Conservation (phyloP, 1,284 basidiomycete species). For the Cryptococcus jaspeensis region DNA sequence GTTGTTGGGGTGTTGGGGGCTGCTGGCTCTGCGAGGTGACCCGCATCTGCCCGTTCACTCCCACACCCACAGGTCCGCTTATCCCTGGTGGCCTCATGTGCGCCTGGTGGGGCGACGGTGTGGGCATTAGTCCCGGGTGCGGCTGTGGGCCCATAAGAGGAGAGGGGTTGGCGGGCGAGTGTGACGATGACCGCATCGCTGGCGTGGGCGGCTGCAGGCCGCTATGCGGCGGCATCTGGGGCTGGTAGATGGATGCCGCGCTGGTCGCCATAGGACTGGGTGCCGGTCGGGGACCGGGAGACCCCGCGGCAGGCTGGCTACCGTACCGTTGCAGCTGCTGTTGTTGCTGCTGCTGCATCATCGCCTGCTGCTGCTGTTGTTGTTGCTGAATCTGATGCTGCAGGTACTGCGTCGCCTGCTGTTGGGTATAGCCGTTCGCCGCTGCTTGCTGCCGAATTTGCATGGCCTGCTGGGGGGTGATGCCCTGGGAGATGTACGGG, state of each 20-base stretch:
- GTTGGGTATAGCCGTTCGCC: slow-evolving; percentile 23
- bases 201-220: slow-evolving; percentile 23
- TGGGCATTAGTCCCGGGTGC: slow-evolving; percentile 30
- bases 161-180: slow-evolving; percentile 33
- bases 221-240: slow-evolving; percentile 18
- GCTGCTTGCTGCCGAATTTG: slow-evolving; percentile 30
- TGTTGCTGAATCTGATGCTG: slow-evolving; percentile 29
- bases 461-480: slow-evolving; percentile 21
- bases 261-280: slow-evolving; percentile 7
- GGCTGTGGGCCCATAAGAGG: slow-evolving; percentile 32
- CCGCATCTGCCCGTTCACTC: slow-evolving; percentile 37
- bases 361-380: slow-evolving; percentile 22
- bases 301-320: slow-evolving; percentile 13
- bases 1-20: slow-evolving; percentile 35
- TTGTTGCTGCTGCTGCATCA: slow-evolving; percentile 19
- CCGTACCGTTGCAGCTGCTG: slow-evolving; percentile 11
- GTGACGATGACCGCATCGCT: slow-evolving; percentile 22
- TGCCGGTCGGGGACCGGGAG: slow-evolving; percentile 24
- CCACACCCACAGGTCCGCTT: slow-evolving; percentile 20
- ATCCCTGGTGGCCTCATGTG: slow-evolving; percentile 35
- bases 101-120: slow-evolving; percentile 34
- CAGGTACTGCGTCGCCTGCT: slow-evolving; percentile 25
- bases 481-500: slow-evolving; percentile 20
- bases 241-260: slow-evolving; percentile 25
- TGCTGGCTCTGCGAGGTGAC: not conserved